Evolutionary conservation across 129 eudicot genomes (phyloP), one percentile per base, ranked within the genome.

Genomic region (Calendula officinalis): DNA sequence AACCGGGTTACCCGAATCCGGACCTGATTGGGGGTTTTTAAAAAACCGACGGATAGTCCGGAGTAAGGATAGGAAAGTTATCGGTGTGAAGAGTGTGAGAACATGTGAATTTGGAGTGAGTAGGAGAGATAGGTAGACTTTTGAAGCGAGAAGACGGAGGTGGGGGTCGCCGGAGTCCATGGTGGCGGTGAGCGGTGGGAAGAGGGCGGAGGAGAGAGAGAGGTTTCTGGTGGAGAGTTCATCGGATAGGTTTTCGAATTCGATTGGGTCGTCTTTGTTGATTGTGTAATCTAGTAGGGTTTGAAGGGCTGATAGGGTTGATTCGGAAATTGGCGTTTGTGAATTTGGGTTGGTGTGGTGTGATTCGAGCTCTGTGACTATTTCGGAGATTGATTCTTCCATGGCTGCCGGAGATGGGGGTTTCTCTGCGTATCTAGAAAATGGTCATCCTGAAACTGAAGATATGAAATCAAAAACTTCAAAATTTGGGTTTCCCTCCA

Each of bases 51-150:
- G 89, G 30, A 91, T 32, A 0, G 81, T 67, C 5, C 87, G 94
- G 32, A 91, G 80, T 7, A 91, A 73, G 10, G 80, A 78, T 50
- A 82, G 85, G 57, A 91, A 91, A 6, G 84, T 68, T 79, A 91
- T 71, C 5, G 97, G 97, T 11, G 83, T 84, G 58, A 91, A 91
- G 33, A 91, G 82, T 36, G 97, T 82, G 27, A 91, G 78, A 22
- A 82, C 95, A 3, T 94, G 97, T 40, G 84, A 82, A 53, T 84
- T 84, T 8, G 91, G 87, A 49, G 87, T 53, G 1, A 82, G 69
- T 27, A 87, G 83, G 6, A 87, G 9, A 89, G 30, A 22, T 22
- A 22, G 30, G 30, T 22, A 22, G 30, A 22, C 30, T 22, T 22
- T 22, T 22, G 30, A 65, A 4, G 85, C 83, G 68, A 84, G 63